Evolutionary conservation across 768 basidiomycete species (phyloP).

Genomic region (Termitomyces sp.): DNA sequence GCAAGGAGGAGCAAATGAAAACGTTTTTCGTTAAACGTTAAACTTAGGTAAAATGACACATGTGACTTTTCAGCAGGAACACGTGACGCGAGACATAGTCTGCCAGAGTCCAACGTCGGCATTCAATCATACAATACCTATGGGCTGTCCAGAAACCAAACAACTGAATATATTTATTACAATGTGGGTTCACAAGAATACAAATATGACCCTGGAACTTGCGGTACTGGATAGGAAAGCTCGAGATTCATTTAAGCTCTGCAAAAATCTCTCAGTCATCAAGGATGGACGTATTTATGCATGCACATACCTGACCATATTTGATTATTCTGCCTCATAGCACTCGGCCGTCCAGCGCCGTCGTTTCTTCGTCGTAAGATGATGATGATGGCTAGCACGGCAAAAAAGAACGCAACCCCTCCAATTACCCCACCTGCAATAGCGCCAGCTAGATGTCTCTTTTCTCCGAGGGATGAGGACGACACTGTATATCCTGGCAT

Average conservation of each 20-base stretch:
- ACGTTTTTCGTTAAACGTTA: background rate
- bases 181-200: background rate
- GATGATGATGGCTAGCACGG: background rate
- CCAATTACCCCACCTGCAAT: constrained; percentile 22
- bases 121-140: background rate
- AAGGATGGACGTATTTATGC: background rate
- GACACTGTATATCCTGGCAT: constrained; percentile 17
- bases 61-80: background rate
- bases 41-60: background rate
- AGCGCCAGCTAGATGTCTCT: constrained; percentile 2
- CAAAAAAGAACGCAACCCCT: constrained; percentile 7
- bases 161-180: background rate
- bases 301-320: constrained; percentile 10
- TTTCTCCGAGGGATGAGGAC: background rate
- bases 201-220: background rate
- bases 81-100: background rate
- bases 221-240: too few relatives aligned
- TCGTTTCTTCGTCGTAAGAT: background rate
- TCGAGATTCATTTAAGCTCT: constrained; percentile 5
- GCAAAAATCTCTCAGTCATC: background rate
- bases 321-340: background rate
- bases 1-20: background rate
- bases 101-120: too few relatives aligned
- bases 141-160: background rate
- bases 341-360: background rate